Percentiles rank a stretch among this genome's conserved stretches.
phyloP scores from a whole-genome alignment of 2,329 filamentous ascomycete genomes.

The Colletotrichum coccodes region DNA sequence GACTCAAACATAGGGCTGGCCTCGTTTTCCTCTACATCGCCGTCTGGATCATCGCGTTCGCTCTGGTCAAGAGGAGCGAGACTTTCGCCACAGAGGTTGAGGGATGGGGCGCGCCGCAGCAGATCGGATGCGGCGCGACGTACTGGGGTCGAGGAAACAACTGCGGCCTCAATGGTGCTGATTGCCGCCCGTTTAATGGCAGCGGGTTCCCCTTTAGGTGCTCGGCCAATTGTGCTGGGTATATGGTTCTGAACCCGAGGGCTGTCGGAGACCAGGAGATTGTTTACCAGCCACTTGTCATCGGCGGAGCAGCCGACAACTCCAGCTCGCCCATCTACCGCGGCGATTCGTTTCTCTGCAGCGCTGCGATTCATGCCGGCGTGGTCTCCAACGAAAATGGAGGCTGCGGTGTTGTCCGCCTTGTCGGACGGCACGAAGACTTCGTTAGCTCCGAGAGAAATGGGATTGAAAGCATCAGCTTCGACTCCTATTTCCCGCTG shows the following conservation, averaged over 20 bases:
- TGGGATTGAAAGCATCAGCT: slow-evolving; percentile 80
- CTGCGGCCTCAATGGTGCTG: slow-evolving; percentile 79
- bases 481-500: slow-evolving; percentile 90
- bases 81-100: slow-evolving; percentile 69
- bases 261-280: slow-evolving; percentile 78
- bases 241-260: slow-evolving; percentile 75
- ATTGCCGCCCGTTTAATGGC: slow-evolving; percentile 80
- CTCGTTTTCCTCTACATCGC: slow-evolving; percentile 70
- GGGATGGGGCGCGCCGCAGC: slow-evolving; percentile 73
- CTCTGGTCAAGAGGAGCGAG: slow-evolving; percentile 73
- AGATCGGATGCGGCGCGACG: slow-evolving; percentile 73
- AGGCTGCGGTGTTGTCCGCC: slow-evolving; percentile 83
- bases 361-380: slow-evolving; percentile 85
- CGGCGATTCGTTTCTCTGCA: slow-evolving; percentile 89
- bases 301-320: slow-evolving; percentile 70
- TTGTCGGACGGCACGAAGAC: slow-evolving; percentile 74
- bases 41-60: slow-evolving; percentile 77
- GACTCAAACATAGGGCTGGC: slow-evolving; percentile 65
- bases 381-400: slow-evolving; percentile 77
- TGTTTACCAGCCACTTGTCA: slow-evolving; percentile 71
- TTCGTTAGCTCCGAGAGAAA: slow-evolving; percentile 75
- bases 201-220: slow-evolving; percentile 79
- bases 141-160: slow-evolving; percentile 78
- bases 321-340: slow-evolving; percentile 73
- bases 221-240: slow-evolving; percentile 75